phyloP scores from a whole-genome alignment of 495 filamentous ascomycete species.

The Niebla homalea region DNA sequence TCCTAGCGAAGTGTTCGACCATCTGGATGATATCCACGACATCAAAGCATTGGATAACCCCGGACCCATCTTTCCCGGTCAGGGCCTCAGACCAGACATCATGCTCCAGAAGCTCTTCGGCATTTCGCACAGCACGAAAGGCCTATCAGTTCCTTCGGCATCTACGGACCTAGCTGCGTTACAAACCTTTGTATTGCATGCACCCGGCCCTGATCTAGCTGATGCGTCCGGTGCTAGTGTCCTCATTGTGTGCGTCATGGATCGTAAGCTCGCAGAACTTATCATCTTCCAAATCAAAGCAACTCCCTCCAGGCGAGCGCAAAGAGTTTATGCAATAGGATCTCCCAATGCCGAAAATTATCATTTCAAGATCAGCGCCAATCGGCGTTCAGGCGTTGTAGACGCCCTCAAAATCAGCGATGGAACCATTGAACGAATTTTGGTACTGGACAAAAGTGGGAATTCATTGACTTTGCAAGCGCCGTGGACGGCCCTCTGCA shows the following conservation, averaged over 20 bases:
- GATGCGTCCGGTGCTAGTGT: conserved; percentile 3
- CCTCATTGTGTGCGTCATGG: conserved; percentile 11
- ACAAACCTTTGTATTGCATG: conserved; percentile 53
- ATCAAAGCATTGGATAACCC: conserved; percentile 58
- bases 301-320: not conserved
- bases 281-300: conserved; percentile 3
- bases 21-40: conserved; percentile 47
- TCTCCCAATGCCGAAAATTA: not conserved
- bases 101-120: conserved; percentile 59
- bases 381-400: conserved; percentile 40
- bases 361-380: conserved; percentile 2
- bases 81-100: conserved; percentile 60
- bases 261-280: conserved; percentile 5
- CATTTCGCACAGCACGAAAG: conserved; percentile 45
- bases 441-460: conserved; percentile 55
- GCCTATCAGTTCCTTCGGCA: conserved; percentile 41
- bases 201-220: conserved; percentile 29
- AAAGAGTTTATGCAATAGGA: not conserved
- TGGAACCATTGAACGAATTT: conserved; percentile 49
- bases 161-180: conserved; percentile 30
- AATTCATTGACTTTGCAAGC: conserved; percentile 58
- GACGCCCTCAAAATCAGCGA: conserved; percentile 67
- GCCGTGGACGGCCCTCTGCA: conserved; percentile 54
- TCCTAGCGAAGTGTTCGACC: conserved; percentile 60
- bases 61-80: conserved; percentile 55